Evolutionary conservation across 2,329 filamentous ascomycete genomes (phyloP).

Genomic region (Claviceps arundinis): DNA sequence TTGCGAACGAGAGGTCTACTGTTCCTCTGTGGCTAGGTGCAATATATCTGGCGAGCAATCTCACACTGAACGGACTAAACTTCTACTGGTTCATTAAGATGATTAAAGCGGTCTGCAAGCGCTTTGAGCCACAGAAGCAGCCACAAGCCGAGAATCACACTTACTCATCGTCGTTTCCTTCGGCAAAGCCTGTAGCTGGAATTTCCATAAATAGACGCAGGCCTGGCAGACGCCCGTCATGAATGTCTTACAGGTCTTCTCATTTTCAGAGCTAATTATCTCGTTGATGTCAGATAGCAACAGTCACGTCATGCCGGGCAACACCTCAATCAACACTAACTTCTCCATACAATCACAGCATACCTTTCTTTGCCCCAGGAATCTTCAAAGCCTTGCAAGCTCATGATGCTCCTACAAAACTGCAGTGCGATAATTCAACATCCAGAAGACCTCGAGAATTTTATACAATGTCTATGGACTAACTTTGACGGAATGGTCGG

Average conservation of each 20-base stretch:
- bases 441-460: neutral
- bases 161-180: conserved; percentile 17
- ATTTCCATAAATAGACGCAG: conserved; percentile 16
- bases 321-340: neutral
- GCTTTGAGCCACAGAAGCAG: conserved; percentile 44
- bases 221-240: conserved; percentile 9
- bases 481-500: neutral
- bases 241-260: neutral
- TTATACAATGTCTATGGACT: neutral
- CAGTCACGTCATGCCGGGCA: neutral
- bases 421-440: neutral
- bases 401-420: neutral
- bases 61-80: conserved; percentile 63
- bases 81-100: conserved; percentile 82
- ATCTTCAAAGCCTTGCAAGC: neutral
- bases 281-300: neutral
- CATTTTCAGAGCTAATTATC: neutral
- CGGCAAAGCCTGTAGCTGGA: conserved; percentile 12
- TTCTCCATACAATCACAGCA: neutral
- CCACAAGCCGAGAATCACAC: conserved; percentile 16
- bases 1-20: conserved; percentile 31
- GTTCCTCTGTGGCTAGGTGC: conserved; percentile 58
- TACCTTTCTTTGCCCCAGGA: neutral
- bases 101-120: conserved; percentile 64
- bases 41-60: conserved; percentile 56